phyloP scores from a whole-genome alignment of 441 rosid species.

The Gossypium lobatum region DNA sequence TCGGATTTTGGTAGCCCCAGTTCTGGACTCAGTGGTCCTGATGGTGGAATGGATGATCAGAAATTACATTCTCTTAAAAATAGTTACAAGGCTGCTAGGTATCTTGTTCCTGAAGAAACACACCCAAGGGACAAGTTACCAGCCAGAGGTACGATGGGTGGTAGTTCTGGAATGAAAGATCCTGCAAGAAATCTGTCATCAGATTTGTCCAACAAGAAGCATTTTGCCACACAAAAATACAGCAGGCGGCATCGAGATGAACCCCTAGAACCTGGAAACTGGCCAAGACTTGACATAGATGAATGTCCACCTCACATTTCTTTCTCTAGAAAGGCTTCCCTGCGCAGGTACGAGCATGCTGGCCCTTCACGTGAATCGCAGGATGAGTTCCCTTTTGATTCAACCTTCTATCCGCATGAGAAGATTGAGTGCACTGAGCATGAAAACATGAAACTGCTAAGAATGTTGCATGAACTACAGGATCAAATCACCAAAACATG shows the following conservation, averaged over 20 bases:
- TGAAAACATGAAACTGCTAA: conserved; percentile 53
- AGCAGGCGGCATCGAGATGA: conserved; percentile 31
- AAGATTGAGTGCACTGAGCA: conserved; percentile 37
- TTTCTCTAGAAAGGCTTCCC: conserved; percentile 30
- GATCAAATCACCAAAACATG: conserved; percentile 44
- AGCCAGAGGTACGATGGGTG: conserved; percentile 16
- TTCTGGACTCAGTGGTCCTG: conserved; percentile 54
- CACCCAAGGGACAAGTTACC: conserved; percentile 31
- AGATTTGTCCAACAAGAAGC: conserved; percentile 26
- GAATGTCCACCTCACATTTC: conserved; percentile 32
- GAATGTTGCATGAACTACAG: conserved; percentile 58
- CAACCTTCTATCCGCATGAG: conserved; percentile 36
- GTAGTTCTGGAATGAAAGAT: conserved; percentile 27
- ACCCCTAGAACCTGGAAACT: conserved; percentile 33
- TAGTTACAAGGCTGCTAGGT: conserved; percentile 22
- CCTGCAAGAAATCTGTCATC: conserved; percentile 32
- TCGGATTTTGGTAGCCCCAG: conserved; percentile 32
- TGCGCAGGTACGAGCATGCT: conserved; percentile 34
- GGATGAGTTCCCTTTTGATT: conserved; percentile 27
- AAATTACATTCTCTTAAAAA: conserved; percentile 22
- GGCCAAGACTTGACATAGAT: conserved; percentile 33
- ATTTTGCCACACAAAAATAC: conserved; percentile 23
- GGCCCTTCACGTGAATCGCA: conserved; percentile 39
- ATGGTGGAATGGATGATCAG: conserved; percentile 48
- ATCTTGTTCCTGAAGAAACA: conserved; percentile 32